Evolutionary conservation across 495 filamentous ascomycete species (phyloP).

Genomic region (Coniosporium apollinis): DNA sequence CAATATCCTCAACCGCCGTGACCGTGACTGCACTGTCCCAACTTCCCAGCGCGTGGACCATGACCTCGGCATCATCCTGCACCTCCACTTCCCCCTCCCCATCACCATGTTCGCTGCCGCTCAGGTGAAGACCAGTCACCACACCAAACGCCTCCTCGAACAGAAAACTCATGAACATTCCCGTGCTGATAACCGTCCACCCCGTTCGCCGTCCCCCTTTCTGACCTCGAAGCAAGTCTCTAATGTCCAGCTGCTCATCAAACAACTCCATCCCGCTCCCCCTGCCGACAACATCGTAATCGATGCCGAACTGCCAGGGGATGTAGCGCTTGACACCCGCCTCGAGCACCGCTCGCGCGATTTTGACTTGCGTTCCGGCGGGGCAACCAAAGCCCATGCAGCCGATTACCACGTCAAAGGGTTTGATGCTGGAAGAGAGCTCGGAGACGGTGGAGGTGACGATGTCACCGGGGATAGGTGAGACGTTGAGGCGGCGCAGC

Average conservation of each 20-base stretch:
- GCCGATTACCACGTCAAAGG: slow-evolving; percentile 35
- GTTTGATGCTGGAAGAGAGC: slow-evolving; percentile 29
- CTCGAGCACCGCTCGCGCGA: slow-evolving; percentile 32
- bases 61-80: slow-evolving; percentile 3
- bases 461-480: slow-evolving; percentile 32
- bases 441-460: slow-evolving; percentile 17
- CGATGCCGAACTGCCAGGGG: slow-evolving; percentile 52
- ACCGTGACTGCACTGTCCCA: slow-evolving; percentile 41
- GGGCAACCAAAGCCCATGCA: slow-evolving; percentile 37
- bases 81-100: slow-evolving; percentile 7
- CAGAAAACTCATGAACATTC: slow-evolving; percentile 49
- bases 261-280: slow-evolving; percentile 40
- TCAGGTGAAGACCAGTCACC: slow-evolving; percentile 22
- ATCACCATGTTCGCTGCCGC: slow-evolving; percentile 8
- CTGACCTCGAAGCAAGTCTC: slow-evolving; percentile 34
- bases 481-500: slow-evolving; percentile 22
- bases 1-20: slow-evolving; percentile 42
- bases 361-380: slow-evolving; percentile 32
- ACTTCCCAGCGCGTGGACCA: slow-evolving; percentile 34
- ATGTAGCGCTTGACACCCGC: slow-evolving; percentile 32
- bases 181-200: slow-evolving; percentile 44
- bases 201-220: slow-evolving; percentile 6
- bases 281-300: slow-evolving; percentile 42
- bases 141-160: slow-evolving; percentile 41
- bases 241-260: slow-evolving; percentile 43